Percentiles rank a stretch among this genome's conserved stretches.
Conservation (phyloP, 495 filamentous ascomycete species). For the Aspergillus saccharolyticus region DNA sequence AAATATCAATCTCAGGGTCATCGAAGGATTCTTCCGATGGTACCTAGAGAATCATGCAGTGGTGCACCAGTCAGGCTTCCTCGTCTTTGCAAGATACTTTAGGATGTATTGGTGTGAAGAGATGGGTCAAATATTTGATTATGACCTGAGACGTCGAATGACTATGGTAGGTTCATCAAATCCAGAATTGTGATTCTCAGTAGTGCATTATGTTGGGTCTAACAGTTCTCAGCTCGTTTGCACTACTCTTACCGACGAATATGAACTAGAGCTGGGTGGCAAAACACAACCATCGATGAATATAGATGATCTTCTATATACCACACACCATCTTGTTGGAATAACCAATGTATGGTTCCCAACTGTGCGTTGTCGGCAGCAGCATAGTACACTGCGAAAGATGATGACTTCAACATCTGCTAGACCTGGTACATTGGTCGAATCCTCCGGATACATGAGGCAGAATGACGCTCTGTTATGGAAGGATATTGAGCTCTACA, state of each 20-base stretch:
- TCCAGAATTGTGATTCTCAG: not conserved
- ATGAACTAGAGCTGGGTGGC: slow-evolving; percentile 12
- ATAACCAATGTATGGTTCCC: slow-evolving; percentile 13
- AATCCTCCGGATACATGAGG: slow-evolving; percentile 18
- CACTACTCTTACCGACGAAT: slow-evolving; percentile 6
- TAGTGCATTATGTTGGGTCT: not conserved
- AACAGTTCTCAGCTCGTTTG: not conserved
- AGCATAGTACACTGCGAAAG: slow-evolving; percentile 23
- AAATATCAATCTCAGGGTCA: slow-evolving; percentile 9
- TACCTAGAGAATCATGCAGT: slow-evolving; percentile 12
- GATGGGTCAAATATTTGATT: slow-evolving; percentile 4
- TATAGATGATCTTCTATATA: slow-evolving; percentile 19
- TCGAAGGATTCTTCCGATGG: slow-evolving; percentile 13
- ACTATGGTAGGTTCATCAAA: slow-evolving; percentile 3
- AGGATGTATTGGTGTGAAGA: slow-evolving; percentile 14
- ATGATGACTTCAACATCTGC: slow-evolving; percentile 23
- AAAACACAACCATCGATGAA: slow-evolving; percentile 12
- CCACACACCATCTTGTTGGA: slow-evolving; percentile 15
- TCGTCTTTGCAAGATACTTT: slow-evolving; percentile 12
- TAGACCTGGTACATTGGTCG: slow-evolving; percentile 16
- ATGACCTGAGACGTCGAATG: slow-evolving; percentile 8
- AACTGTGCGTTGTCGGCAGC: slow-evolving; percentile 13
- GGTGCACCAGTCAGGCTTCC: slow-evolving; percentile 10
- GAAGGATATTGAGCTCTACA: slow-evolving; percentile 25
- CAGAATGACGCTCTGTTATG: slow-evolving; percentile 22